Percentiles rank a stretch among this genome's conserved stretches.
phyloP scores from a whole-genome alignment of 148 eudicot genomes.

The Limonium bicolor region DNA sequence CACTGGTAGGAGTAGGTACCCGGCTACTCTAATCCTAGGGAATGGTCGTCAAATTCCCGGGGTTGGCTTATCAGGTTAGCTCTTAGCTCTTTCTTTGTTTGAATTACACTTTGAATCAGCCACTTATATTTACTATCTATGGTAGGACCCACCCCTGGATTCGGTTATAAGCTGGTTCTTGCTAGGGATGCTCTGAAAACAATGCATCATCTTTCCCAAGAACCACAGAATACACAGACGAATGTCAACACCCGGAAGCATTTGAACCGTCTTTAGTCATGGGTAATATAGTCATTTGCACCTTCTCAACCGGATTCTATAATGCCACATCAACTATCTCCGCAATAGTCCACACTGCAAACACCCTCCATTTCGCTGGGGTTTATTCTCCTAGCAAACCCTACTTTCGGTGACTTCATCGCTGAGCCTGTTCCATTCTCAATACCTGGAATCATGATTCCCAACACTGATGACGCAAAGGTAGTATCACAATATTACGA shows the following conservation, averaged over 20 bases:
- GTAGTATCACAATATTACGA: constrained; percentile 60
- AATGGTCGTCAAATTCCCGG: constrained; percentile 47
- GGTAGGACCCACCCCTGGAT: constrained; percentile 29
- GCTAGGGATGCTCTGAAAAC: constrained; percentile 67
- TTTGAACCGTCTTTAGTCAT: constrained; percentile 38
- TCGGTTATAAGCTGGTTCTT: constrained; percentile 57
- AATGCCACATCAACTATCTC: constrained; percentile 59
- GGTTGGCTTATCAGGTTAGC: constrained; percentile 66
- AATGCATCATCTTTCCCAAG: constrained; percentile 52
- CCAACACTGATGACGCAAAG: constrained; percentile 53
- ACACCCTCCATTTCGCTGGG: constrained; percentile 48
- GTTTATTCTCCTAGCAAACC: constrained; percentile 63
- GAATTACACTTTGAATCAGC: neutral
- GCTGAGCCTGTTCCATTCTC: constrained; percentile 74
- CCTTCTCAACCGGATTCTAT: constrained; percentile 69
- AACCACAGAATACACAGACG: constrained; percentile 52
- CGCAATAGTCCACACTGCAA: constrained; percentile 52
- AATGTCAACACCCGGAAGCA: constrained; percentile 81
- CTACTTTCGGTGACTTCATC: constrained; percentile 60
- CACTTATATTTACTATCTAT: no score
- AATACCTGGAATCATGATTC: constrained; percentile 74
- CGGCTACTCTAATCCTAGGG: constrained; percentile 55
- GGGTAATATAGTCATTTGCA: constrained; percentile 75
- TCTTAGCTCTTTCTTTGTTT: neutral
- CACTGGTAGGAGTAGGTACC: constrained; percentile 59